A percentile compares a stretch with the other conserved stretches of the same genome.
Conservation (phyloP, 257 asterid genomes). For the Solanum ahanhuiri region DNA sequence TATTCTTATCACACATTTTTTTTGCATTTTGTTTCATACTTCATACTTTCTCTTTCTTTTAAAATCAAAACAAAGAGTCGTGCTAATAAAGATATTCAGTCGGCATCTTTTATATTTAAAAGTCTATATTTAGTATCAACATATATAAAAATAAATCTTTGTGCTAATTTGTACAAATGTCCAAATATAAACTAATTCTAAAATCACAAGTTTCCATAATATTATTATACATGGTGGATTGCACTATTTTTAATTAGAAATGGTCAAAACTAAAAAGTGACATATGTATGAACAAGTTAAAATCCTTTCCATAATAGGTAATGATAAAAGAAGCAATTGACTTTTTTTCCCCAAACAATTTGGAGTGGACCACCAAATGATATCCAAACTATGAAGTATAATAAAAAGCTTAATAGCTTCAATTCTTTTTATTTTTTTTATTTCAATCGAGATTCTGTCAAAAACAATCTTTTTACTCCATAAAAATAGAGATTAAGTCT, state of each 20-base stretch:
- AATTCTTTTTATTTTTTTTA: not conserved
- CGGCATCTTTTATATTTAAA: not conserved
- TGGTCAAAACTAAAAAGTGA: not conserved
- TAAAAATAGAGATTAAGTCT: not conserved
- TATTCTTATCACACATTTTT: not conserved
- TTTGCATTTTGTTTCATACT: not conserved
- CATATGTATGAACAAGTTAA: not conserved
- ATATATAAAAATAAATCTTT: not conserved
- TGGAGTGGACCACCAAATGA: not conserved
- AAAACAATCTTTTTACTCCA: rapidly evolving
- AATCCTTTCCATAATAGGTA: not conserved
- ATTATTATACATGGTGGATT: not conserved
- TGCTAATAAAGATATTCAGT: not conserved
- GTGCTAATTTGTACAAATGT: not conserved
- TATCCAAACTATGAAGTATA: not conserved
- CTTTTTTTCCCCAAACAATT: not conserved
- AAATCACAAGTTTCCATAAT: not conserved
- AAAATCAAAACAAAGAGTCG: not conserved
- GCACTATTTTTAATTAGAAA: not conserved
- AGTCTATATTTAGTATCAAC: not conserved
- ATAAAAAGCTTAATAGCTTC: not conserved
- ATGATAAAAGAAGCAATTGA: not conserved
- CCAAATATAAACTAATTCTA: not conserved
- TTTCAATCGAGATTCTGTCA: rapidly evolving
- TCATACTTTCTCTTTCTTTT: not conserved